Percentiles rank a stretch among this genome's conserved stretches.
phyloP scores from a whole-genome alignment of 768 basidiomycete species.

The Trametes cubensis region DNA sequence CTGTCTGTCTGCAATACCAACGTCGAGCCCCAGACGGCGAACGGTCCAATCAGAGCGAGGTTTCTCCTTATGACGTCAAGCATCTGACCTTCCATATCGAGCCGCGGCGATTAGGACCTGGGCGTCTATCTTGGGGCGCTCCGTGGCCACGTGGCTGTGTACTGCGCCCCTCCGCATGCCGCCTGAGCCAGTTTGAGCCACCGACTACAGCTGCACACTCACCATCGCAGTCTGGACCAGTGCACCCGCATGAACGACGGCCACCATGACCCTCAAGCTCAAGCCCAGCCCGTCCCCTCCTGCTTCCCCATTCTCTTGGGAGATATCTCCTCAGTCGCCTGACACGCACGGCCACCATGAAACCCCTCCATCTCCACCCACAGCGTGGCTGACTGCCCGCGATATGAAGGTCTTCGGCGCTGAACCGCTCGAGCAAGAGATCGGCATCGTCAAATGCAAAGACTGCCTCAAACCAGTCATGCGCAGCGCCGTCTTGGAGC shows the following conservation, averaged over 20 bases:
- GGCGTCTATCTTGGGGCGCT: not conserved
- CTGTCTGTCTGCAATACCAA: constrained; percentile 3
- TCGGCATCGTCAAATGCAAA: constrained; percentile 69
- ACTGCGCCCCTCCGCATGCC: not conserved
- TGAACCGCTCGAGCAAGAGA: constrained; percentile 66
- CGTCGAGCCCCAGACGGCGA: constrained; percentile 3
- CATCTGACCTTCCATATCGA: constrained; percentile 2
- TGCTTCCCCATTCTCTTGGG: constrained; percentile 68
- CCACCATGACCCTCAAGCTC: constrained; percentile 46
- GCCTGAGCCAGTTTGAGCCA: too few species aligned
- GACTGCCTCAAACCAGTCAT: constrained; percentile 84
- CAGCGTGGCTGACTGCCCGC: constrained; percentile 80
- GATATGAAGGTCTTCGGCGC: constrained; percentile 90
- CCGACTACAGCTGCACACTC: too few species aligned
- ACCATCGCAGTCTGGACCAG: not conserved
- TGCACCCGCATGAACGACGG: not conserved
- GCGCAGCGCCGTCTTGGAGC: constrained; percentile 73
- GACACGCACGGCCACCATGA: constrained; percentile 38
- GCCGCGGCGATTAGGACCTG: not conserved
- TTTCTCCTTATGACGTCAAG: constrained; percentile 24
- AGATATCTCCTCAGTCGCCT: constrained; percentile 39
- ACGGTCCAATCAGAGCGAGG: constrained; percentile 23
- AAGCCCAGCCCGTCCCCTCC: constrained; percentile 41
- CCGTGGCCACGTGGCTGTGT: constrained; percentile 8
- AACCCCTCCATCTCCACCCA: constrained; percentile 68